phyloP scores from a whole-genome alignment of 306 rosid species.

The Inga laurina region DNA sequence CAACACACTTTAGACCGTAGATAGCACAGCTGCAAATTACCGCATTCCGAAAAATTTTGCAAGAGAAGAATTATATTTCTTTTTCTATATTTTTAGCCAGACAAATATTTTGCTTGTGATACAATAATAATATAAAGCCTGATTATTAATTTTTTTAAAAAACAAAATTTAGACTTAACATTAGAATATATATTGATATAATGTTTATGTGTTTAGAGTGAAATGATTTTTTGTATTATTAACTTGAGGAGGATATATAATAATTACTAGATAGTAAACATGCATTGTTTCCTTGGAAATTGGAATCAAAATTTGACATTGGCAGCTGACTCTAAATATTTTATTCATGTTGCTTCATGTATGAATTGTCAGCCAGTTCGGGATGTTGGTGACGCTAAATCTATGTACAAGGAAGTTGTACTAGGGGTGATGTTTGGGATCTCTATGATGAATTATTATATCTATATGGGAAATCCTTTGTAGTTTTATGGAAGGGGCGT shows the following conservation, averaged over 20 bases:
- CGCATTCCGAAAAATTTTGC: background rate
- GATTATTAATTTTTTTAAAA: background rate
- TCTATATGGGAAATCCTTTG: too few relatives aligned
- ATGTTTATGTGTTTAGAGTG: background rate
- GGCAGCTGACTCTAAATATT: slow-evolving; percentile 6
- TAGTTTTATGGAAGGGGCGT: too few relatives aligned
- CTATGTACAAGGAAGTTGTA: too few relatives aligned
- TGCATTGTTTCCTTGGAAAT: slow-evolving; percentile 3
- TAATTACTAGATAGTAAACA: slow-evolving; percentile 8
- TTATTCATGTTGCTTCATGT: slow-evolving; percentile 1
- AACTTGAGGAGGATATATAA: slow-evolving; percentile 13
- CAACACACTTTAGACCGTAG: slow-evolving; percentile 7
- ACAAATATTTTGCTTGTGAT: slow-evolving; percentile 19
- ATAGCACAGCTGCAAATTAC: background rate
- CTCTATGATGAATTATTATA: too few relatives aligned
- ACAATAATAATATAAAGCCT: background rate
- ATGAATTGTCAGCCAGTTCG: slow-evolving; percentile 70
- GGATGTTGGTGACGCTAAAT: too few relatives aligned
- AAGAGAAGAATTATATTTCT: background rate
- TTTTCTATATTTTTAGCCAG: slow-evolving; percentile 17
- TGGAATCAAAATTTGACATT: slow-evolving; percentile 17
- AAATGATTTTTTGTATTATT: slow-evolving; percentile 1
- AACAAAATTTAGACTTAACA: background rate
- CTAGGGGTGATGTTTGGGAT: too few relatives aligned
- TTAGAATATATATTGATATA: background rate